Percentiles rank a stretch among this genome's conserved stretches.
These are phyloP conservation scores for Zymoseptoria ardabiliae DNA, from an alignment of 2,329 filamentous ascomycete species.

Conservation along the genomic window DNA sequence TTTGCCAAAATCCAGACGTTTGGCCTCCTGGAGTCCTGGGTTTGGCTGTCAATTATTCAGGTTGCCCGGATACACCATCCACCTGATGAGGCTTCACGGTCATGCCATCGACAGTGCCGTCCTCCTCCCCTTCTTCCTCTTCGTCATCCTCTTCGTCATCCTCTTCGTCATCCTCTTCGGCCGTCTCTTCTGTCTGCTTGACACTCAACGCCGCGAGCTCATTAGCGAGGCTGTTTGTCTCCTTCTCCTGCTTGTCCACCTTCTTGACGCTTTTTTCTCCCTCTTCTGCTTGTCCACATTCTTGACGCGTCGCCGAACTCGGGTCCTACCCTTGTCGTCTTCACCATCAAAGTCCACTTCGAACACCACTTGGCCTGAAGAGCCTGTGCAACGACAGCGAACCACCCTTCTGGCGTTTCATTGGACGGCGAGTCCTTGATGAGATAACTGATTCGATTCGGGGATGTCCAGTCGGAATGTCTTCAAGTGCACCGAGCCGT, in stretches of 20 bases:
- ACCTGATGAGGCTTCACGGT: slow-evolving; percentile 90
- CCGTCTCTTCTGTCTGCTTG: slow-evolving; percentile 43
- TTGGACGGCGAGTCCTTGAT: no score
- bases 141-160: no score
- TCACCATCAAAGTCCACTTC: slow-evolving; percentile 72
- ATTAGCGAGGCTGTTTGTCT: slow-evolving; percentile 35
- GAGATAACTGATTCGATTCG: no score
- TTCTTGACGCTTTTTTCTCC: no score
- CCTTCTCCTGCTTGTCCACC: no score
- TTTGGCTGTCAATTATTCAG: slow-evolving; percentile 94
- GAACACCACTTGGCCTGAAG: no score
- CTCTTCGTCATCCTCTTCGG: slow-evolving; percentile 34
- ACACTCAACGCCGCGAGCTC: slow-evolving; percentile 39
- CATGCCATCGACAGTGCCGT: slow-evolving; percentile 68
- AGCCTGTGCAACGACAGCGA: no score
- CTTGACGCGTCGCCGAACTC: slow-evolving; percentile 39
- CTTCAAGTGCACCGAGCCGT: no score
- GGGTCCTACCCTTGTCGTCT: slow-evolving; percentile 46
- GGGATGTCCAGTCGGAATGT: no score
- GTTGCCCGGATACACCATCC: slow-evolving; percentile 81
- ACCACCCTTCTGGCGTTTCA: no score
- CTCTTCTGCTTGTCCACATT: slow-evolving; percentile 31
- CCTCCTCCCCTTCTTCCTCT: slow-evolving; percentile 47
- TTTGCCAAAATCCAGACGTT: no score
- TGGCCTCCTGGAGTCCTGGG: no score